Percentiles rank a stretch among this genome's conserved stretches.
Evolutionary conservation across 768 basidiomycete genomes (phyloP).

Genomic region (Podaxis sp.): DNA sequence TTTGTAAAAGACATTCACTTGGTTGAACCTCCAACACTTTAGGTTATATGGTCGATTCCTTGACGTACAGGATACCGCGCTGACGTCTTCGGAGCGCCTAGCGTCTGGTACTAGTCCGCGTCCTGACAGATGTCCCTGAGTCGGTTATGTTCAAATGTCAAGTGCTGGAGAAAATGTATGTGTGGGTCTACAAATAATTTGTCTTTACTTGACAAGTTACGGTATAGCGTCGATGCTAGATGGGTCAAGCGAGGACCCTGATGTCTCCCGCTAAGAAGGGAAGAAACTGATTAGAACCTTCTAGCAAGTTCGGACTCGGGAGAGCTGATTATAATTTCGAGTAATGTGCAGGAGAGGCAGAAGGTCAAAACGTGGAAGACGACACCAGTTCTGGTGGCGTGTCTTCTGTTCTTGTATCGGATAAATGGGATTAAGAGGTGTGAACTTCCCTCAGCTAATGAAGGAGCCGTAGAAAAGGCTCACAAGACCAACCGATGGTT

Average conservation of each 20-base stretch:
- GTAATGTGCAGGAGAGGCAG: background rate
- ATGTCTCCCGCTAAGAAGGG: background rate
- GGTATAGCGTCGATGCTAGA: background rate
- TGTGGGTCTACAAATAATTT: background rate
- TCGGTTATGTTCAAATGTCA: background rate
- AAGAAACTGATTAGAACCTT: background rate
- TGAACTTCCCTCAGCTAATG: background rate
- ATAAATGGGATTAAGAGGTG: background rate
- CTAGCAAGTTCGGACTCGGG: background rate
- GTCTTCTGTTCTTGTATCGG: background rate
- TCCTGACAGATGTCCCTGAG: background rate
- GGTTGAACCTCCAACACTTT: background rate
- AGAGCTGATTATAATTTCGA: background rate
- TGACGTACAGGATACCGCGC: background rate
- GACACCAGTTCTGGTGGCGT: background rate
- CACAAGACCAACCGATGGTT: background rate
- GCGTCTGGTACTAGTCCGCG: background rate
- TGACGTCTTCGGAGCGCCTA: background rate
- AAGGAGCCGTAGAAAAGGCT: background rate
- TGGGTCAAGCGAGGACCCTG: background rate
- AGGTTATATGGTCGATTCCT: background rate
- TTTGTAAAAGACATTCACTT: background rate
- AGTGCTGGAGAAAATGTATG: background rate
- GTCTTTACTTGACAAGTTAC: background rate
- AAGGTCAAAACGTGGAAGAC: slow-evolving; percentile 4